phyloP scores from a whole-genome alignment of 2,329 filamentous ascomycete genomes.

The Ceratocystis smalleyi region DNA sequence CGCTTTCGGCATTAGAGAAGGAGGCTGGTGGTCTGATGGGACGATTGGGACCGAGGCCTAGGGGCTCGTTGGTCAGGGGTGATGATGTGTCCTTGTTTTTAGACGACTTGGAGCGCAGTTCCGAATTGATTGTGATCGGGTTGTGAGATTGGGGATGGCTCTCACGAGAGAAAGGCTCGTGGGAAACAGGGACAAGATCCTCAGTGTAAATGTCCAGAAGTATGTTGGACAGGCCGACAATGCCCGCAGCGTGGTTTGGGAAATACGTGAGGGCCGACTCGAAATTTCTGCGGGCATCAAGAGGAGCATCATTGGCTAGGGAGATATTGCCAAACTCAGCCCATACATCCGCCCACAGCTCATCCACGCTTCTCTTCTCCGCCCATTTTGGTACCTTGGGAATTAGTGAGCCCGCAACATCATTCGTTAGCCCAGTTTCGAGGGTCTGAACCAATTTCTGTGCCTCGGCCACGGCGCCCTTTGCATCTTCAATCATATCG shows the following conservation, averaged over 20 bases:
- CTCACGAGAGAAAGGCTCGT: neutral
- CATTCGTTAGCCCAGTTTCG: conserved; percentile 48
- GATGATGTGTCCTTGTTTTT: neutral
- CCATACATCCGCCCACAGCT: conserved; percentile 70
- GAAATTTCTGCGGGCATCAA: conserved; percentile 59
- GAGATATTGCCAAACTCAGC: conserved; percentile 60
- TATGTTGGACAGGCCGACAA: conserved; percentile 68
- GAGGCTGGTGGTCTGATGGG: conserved; percentile 2
- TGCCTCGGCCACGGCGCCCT: conserved; percentile 68
- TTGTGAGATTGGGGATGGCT: conserved; percentile 24
- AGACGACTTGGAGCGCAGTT: neutral
- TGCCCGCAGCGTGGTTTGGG: conserved; percentile 64
- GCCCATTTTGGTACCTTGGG: conserved; percentile 59
- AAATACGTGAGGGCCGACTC: conserved; percentile 69
- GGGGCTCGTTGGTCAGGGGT: conserved; percentile 6
- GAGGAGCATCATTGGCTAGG: conserved; percentile 43
- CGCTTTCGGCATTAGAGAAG: neutral
- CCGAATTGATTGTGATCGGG: neutral
- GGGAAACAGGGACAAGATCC: conserved; percentile 38
- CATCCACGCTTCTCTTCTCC: conserved; percentile 63
- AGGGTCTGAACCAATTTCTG: conserved; percentile 56
- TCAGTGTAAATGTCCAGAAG: conserved; percentile 72
- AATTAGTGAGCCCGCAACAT: conserved; percentile 45
- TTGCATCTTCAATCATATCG: conserved; percentile 62
- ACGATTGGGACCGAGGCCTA: conserved; percentile 14